Conservation (phyloP, 441 rosid species). For the Croton setiger region DNA sequence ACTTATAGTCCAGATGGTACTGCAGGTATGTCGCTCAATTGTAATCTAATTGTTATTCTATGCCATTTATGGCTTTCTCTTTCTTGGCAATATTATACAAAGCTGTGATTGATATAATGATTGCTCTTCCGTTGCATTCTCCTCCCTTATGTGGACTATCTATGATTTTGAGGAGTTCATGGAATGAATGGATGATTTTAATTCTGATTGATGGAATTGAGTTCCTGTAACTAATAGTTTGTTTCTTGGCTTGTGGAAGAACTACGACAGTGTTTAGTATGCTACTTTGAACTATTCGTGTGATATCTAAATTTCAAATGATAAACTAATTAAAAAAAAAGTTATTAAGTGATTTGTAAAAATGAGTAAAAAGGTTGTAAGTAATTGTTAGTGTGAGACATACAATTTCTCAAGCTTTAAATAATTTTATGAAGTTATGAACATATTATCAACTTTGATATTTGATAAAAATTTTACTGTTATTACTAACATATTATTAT, state of each 20-base stretch:
- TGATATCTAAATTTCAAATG: no score
- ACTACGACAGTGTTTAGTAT: not conserved
- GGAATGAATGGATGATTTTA: not conserved
- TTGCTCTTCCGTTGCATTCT: not conserved
- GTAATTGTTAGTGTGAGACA: no score
- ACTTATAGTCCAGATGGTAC: slow-evolving; percentile 70
- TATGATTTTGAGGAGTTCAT: not conserved
- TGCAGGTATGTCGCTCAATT: slow-evolving; percentile 56
- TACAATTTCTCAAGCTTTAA: no score
- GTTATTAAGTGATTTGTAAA: no score
- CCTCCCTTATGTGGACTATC: not conserved
- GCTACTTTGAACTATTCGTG: no score
- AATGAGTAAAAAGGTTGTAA: no score
- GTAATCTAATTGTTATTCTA: slow-evolving; percentile 5
- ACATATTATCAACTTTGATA: no score
- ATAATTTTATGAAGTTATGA: no score
- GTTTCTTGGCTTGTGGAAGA: not conserved
- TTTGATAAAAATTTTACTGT: no score
- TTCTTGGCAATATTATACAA: not conserved
- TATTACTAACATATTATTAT: no score
- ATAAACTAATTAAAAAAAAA: no score
- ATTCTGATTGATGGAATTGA: not conserved
- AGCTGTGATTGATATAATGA: not conserved
- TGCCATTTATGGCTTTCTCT: not conserved
- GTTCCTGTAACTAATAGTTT: not conserved